phyloP scores from a whole-genome alignment of 148 eudicot species.

The Camellia sinensis region DNA sequence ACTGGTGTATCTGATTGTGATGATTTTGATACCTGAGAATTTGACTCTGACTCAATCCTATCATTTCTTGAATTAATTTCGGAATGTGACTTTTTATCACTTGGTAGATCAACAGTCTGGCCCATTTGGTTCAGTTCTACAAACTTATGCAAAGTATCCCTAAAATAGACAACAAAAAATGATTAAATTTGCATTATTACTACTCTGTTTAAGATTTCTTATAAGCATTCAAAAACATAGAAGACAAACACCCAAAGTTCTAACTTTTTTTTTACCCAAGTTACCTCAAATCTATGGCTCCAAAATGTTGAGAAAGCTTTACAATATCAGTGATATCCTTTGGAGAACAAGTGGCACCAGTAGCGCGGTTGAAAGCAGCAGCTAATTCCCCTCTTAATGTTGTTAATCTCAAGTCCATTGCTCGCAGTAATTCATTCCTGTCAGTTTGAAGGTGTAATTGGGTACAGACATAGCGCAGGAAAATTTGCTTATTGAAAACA shows the following conservation, averaged over 20 bases:
- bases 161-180: slow-evolving; percentile 29
- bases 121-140: slow-evolving; percentile 40
- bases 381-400: slow-evolving; percentile 65
- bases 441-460: slow-evolving; percentile 22
- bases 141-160: slow-evolving; percentile 55
- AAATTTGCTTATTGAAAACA: slow-evolving; percentile 3
- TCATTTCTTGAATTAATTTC: slow-evolving; percentile 30
- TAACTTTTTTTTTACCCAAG: neutral
- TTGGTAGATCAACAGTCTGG: slow-evolving; percentile 23
- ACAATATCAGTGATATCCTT: slow-evolving; percentile 49
- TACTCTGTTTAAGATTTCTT: neutral
- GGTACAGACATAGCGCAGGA: slow-evolving; percentile 11
- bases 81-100: slow-evolving; percentile 22
- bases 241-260: neutral
- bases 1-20: slow-evolving; percentile 40
- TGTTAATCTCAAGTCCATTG: slow-evolving; percentile 77
- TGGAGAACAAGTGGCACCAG: slow-evolving; percentile 45
- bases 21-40: slow-evolving; percentile 22
- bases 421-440: slow-evolving; percentile 92
- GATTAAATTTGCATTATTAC: neutral
- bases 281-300: slow-evolving; percentile 61
- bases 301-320: slow-evolving; percentile 67
- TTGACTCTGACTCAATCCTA: slow-evolving; percentile 27
- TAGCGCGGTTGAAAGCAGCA: slow-evolving; percentile 61
- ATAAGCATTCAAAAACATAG: neutral